Percentiles rank a stretch among this genome's conserved stretches.
Conservation (phyloP, 495 filamentous ascomycete species). For the Hypomontagnella monticulosa region DNA sequence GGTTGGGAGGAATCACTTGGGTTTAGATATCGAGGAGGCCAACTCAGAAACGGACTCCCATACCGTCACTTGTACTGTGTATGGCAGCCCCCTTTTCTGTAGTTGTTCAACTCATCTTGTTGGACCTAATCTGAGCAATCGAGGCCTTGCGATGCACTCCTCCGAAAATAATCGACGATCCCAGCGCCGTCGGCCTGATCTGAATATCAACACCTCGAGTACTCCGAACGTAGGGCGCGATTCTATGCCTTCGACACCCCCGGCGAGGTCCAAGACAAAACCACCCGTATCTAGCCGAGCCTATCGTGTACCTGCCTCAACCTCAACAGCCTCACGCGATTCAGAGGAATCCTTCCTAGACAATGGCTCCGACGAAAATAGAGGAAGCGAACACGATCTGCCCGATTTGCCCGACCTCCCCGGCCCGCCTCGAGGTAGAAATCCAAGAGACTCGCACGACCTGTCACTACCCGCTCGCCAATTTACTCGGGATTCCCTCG, state of each 20-base stretch:
- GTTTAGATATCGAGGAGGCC: neutral
- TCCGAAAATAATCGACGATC: conserved; percentile 44
- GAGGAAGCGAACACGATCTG: conserved; percentile 43
- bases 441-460: conserved; percentile 81
- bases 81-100: conserved; percentile 43
- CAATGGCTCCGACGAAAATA: conserved; percentile 36
- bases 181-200: conserved; percentile 45
- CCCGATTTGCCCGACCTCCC: conserved; percentile 41
- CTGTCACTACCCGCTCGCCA: conserved; percentile 79
- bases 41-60: conserved; percentile 7
- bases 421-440: conserved; percentile 28
- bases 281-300: conserved; percentile 46
- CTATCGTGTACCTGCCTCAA: conserved; percentile 34
- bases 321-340: conserved; percentile 28
- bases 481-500: conserved; percentile 83
- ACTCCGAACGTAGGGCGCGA: conserved; percentile 34
- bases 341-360: conserved; percentile 45
- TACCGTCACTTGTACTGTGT: conserved; percentile 30
- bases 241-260: conserved; percentile 38
- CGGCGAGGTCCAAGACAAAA: conserved; percentile 39
- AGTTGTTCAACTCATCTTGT: conserved; percentile 31
- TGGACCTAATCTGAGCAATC: conserved; percentile 29
- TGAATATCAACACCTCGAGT: conserved; percentile 43
- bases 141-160: conserved; percentile 43
- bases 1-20: conserved; percentile 12